phyloP scores from a whole-genome alignment of 495 filamentous ascomycete species.

The Geopyxis carbonaria region DNA sequence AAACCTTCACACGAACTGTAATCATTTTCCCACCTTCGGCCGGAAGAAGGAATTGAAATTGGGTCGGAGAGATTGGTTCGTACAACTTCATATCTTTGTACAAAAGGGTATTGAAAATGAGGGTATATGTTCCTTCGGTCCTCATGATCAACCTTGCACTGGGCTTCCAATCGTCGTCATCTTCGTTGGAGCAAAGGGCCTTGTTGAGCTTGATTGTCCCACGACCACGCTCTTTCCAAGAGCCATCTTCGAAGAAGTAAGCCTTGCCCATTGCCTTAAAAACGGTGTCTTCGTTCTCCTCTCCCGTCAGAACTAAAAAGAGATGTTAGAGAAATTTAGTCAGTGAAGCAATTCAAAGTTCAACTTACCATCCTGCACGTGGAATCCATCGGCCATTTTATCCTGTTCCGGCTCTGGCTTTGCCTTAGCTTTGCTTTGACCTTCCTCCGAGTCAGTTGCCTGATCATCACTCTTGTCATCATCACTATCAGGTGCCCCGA shows the following conservation, averaged over 20 bases:
- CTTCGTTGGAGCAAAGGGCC: conserved; percentile 3
- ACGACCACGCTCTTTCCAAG: conserved; percentile 54
- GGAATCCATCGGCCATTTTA: neutral
- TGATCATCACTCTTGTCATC: conserved; percentile 31
- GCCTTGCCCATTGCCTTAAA: conserved; percentile 50
- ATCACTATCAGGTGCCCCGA: conserved; percentile 38
- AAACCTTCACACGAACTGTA: no score
- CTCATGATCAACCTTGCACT: conserved; percentile 48
- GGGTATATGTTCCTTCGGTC: conserved; percentile 46
- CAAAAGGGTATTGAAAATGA: conserved; percentile 50
- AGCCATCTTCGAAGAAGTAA: conserved; percentile 40
- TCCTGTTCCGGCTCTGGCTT: conserved; percentile 30
- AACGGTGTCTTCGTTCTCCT: conserved; percentile 31
- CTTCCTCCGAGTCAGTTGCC: conserved; percentile 30
- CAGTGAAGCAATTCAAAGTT: neutral
- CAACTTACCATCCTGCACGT: conserved; percentile 38
- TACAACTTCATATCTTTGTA: conserved; percentile 45
- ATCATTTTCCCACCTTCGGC: no score
- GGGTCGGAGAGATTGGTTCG: no score
- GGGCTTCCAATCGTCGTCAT: conserved; percentile 16
- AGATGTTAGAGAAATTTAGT: neutral
- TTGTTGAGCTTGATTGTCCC: conserved; percentile 57
- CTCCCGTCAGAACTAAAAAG: conserved; percentile 45
- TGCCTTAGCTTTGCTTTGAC: conserved; percentile 29
- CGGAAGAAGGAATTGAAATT: no score